phyloP scores from a whole-genome alignment of 2,329 filamentous ascomycete species.

The Dryadomyces sulphureus region DNA sequence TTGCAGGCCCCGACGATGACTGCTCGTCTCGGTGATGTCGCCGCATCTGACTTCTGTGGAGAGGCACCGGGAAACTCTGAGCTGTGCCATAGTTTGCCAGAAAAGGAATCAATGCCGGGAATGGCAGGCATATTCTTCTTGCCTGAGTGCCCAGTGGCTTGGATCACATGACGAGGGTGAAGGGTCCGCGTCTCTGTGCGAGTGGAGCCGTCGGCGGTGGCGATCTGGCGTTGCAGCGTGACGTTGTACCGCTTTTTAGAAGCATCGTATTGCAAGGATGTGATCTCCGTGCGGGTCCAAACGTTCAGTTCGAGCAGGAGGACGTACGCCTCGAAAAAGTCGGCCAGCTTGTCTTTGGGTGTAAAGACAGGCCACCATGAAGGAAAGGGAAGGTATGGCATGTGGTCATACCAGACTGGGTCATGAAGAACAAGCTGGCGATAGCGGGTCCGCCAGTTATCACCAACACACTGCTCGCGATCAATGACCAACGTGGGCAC shows the following conservation, averaged over 20 bases:
- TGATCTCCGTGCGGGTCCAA: slow-evolving; percentile 41
- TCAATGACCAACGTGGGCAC: slow-evolving; percentile 44
- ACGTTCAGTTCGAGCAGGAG: slow-evolving; percentile 52
- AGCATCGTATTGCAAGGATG: slow-evolving; percentile 34
- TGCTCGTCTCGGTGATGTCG: slow-evolving; percentile 28
- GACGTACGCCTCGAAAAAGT: slow-evolving; percentile 54
- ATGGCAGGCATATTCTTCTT: slow-evolving; percentile 46
- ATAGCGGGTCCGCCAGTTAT: slow-evolving; percentile 50
- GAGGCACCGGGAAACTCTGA: slow-evolving; percentile 32
- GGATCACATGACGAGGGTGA: slow-evolving; percentile 47
- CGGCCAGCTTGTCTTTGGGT: slow-evolving; percentile 55
- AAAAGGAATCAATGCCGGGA: slow-evolving; percentile 36
- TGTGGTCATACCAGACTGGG: slow-evolving; percentile 44
- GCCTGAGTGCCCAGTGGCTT: slow-evolving; percentile 54
- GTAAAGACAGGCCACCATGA: slow-evolving; percentile 54
- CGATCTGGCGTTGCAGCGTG: slow-evolving; percentile 30
- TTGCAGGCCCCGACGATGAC: slow-evolving; percentile 45
- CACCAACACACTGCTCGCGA: slow-evolving; percentile 39
- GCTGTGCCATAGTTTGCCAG: slow-evolving; percentile 40
- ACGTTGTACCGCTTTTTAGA: slow-evolving; percentile 37
- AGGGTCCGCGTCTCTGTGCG: slow-evolving; percentile 35
- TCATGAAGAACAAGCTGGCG: slow-evolving; percentile 54
- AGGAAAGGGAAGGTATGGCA: slow-evolving; percentile 52
- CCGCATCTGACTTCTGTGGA: slow-evolving; percentile 12
- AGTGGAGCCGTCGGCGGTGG: slow-evolving; percentile 17